These are phyloP conservation scores for Triticum urartu DNA, from an alignment of 176 grass and related monocot genomes.

Conservation along the genomic window DNA sequence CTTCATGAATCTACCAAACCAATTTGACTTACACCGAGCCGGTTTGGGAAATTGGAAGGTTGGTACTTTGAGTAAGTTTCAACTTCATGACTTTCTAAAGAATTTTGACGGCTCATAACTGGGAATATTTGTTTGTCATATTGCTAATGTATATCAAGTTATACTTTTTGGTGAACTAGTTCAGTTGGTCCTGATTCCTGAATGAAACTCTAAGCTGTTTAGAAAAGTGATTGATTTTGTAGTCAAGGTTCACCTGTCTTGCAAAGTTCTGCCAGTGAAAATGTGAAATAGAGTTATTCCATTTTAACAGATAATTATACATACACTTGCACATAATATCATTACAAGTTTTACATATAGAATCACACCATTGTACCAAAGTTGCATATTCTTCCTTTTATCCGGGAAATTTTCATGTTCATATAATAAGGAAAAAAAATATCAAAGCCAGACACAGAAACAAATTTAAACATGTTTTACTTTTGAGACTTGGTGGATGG, in stretches of 20 bases:
- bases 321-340: not conserved
- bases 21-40: too few species aligned
- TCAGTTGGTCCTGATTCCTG: not conserved
- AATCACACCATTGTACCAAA: not conserved
- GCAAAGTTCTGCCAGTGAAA: too few species aligned
- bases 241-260: too few species aligned
- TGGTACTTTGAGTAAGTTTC: too few species aligned
- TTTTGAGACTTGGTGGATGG: not conserved
- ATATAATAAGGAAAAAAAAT: not conserved
- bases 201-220: too few species aligned
- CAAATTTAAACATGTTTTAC: too few species aligned
- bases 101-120: not conserved
- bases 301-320: not conserved
- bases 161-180: not conserved
- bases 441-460: not conserved
- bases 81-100: not conserved
- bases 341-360: not conserved
- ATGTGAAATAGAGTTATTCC: too few species aligned
- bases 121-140: too few species aligned
- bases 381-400: not conserved
- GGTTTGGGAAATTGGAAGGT: too few species aligned
- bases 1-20: too few species aligned
- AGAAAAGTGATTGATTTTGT: too few species aligned
- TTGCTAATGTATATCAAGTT: not conserved
- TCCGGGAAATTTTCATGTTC: not conserved